phyloP scores from a whole-genome alignment of 2,329 filamentous ascomycete genomes.

The Colletotrichum cereale region DNA sequence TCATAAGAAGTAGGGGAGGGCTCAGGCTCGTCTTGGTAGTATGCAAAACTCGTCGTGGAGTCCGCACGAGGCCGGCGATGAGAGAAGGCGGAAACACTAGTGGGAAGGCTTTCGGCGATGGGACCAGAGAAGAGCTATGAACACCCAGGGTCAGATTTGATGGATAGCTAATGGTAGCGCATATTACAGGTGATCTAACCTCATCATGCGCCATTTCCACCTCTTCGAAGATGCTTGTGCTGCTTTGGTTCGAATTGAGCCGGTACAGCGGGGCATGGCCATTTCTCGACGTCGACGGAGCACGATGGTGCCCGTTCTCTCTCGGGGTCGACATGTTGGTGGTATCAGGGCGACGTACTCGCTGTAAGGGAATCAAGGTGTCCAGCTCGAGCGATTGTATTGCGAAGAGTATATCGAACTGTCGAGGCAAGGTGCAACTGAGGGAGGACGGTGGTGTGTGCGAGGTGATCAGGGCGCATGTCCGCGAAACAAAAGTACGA shows the following conservation, averaged over 20 bases:
- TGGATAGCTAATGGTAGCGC: background rate
- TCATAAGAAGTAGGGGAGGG: constrained; percentile 42
- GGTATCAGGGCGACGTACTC: background rate
- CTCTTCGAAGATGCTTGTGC: constrained; percentile 87
- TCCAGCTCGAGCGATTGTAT: constrained; percentile 9
- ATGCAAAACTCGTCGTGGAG: constrained; percentile 90
- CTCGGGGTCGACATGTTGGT: constrained; percentile 20
- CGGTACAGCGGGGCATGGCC: constrained; percentile 65
- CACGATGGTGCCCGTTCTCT: constrained; percentile 24
- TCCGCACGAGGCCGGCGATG: constrained; percentile 85
- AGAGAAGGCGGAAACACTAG: constrained; percentile 90
- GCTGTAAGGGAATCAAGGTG: background rate
- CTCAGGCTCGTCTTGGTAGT: constrained; percentile 73
- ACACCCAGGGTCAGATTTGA: constrained; percentile 2
- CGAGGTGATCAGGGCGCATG: background rate
- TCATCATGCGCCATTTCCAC: constrained; percentile 99
- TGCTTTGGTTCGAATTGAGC: constrained; percentile 77
- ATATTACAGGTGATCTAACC: constrained; percentile 59
- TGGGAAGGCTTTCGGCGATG: constrained; percentile 95
- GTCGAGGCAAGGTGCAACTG: background rate
- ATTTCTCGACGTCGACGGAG: constrained; percentile 29
- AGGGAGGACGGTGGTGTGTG: background rate
- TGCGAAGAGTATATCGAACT: background rate
- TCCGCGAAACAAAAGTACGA: background rate
- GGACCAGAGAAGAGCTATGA: constrained; percentile 85